Percentiles rank a stretch among this genome's conserved stretches.
Evolutionary conservation across 2,329 filamentous ascomycete genomes (phyloP).

Genomic region (Alternaria conjuncta): DNA sequence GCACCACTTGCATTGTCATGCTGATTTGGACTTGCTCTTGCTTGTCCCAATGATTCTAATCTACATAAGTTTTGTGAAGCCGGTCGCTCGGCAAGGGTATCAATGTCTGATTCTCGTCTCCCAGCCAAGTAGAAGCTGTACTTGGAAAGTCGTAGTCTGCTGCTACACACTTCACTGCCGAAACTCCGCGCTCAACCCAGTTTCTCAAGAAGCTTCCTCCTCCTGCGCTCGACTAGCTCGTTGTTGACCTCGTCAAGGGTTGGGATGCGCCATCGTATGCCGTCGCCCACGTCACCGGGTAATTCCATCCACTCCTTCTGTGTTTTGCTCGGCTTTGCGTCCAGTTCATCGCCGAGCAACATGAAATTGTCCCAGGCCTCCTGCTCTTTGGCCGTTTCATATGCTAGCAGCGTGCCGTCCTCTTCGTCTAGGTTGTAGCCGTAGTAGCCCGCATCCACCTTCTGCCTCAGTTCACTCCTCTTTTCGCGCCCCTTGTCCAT

Average conservation of each 20-base stretch:
- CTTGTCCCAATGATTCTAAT: slow-evolving; percentile 12
- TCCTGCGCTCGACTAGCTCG: slow-evolving; percentile 85
- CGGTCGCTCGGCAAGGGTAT: slow-evolving; percentile 21
- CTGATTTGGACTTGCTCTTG: slow-evolving; percentile 24
- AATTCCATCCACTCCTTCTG: slow-evolving; percentile 74
- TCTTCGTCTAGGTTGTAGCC: slow-evolving; percentile 94
- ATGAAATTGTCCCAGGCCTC: slow-evolving; percentile 76
- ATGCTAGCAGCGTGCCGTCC: slow-evolving; percentile 78
- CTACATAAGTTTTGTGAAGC: slow-evolving; percentile 12
- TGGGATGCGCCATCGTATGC: slow-evolving; percentile 80
- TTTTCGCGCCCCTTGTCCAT: slow-evolving; percentile 70
- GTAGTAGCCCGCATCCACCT: slow-evolving; percentile 94
- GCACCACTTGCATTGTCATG: not conserved
- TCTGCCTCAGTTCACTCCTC: slow-evolving; percentile 72
- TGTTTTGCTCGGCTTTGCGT: slow-evolving; percentile 30
- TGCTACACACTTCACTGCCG: slow-evolving; percentile 9
- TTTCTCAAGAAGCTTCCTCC: slow-evolving; percentile 84
- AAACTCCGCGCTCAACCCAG: slow-evolving; percentile 51
- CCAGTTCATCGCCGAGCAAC: slow-evolving; percentile 58
- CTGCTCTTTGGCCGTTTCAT: slow-evolving; percentile 83
- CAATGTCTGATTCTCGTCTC: slow-evolving; percentile 8
- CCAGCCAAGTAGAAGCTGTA: not conserved
- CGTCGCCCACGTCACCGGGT: slow-evolving; percentile 86
- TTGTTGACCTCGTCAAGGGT: slow-evolving; percentile 92
- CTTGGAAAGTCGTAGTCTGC: slow-evolving; percentile 6